Conservation (phyloP, 768 basidiomycete genomes). For the Pleurotus tuber-regium region DNA sequence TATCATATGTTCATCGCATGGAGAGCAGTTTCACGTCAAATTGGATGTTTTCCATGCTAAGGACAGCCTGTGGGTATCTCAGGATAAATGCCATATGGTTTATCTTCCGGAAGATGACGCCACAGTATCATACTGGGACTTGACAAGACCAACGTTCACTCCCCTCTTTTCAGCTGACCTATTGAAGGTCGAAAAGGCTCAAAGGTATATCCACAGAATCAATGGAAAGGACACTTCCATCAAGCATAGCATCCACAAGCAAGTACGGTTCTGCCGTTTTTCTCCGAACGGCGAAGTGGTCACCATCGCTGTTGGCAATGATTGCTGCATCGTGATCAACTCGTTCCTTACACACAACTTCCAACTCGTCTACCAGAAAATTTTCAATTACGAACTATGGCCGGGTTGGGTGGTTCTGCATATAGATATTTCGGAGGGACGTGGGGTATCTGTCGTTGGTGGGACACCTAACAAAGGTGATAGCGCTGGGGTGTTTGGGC, state of each 20-base stretch:
- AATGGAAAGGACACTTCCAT: neutral
- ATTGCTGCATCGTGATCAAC: neutral
- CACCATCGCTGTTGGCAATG: neutral
- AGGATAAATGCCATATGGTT: neutral
- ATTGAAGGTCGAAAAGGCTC: neutral
- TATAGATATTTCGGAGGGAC: neutral
- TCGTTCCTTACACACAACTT: conserved; percentile 1
- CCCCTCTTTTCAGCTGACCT: neutral
- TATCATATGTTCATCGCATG: neutral
- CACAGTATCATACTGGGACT: neutral
- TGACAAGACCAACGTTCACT: neutral
- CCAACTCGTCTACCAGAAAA: neutral
- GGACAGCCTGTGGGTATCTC: neutral
- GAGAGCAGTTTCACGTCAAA: neutral
- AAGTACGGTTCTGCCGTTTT: neutral
- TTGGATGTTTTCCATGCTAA: neutral
- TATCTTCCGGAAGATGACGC: neutral
- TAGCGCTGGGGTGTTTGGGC: neutral
- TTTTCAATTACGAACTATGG: neutral
- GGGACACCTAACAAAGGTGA: neutral
- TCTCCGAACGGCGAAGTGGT: neutral
- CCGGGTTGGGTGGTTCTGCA: neutral
- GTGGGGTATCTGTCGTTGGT: neutral
- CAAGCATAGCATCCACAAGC: neutral
- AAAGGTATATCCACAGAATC: neutral